Conservation (phyloP, 768 basidiomycete species). For the Psilocybe tampanensis region DNA sequence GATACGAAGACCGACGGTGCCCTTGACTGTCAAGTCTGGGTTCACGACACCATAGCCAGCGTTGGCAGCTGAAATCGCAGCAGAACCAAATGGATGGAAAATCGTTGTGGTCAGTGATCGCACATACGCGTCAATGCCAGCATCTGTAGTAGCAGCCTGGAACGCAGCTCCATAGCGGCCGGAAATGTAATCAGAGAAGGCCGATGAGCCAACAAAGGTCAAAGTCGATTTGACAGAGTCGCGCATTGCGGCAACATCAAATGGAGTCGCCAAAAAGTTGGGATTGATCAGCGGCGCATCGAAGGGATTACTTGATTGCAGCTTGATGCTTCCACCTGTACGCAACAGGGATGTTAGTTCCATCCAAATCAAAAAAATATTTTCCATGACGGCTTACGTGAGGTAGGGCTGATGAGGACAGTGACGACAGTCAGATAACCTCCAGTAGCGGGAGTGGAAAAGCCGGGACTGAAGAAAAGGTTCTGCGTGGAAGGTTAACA, state of each 20-base stretch:
- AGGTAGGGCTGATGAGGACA: slow-evolving; percentile 25
- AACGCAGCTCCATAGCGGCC: slow-evolving; percentile 11
- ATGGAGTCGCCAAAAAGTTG: slow-evolving; percentile 37
- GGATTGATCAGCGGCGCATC: slow-evolving; percentile 49
- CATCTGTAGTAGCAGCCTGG: slow-evolving; percentile 25
- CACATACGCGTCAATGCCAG: slow-evolving; percentile 24
- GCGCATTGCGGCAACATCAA: slow-evolving; percentile 29
- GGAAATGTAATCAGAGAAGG: slow-evolving; percentile 28
- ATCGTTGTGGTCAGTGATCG: slow-evolving; percentile 18
- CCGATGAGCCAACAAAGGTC: slow-evolving; percentile 25
- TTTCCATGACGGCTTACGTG: slow-evolving; percentile 22
- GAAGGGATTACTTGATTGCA: slow-evolving; percentile 46
- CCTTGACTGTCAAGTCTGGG: slow-evolving; percentile 35
- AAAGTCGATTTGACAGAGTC: slow-evolving; percentile 22
- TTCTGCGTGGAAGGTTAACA: neutral
- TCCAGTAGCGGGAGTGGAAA: slow-evolving; percentile 18
- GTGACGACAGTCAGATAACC: slow-evolving; percentile 23
- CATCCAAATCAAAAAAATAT: too few relatives aligned
- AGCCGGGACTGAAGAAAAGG: slow-evolving; percentile 1
- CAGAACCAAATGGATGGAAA: slow-evolving; percentile 33
- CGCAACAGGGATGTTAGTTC: neutral
- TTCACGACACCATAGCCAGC: slow-evolving; percentile 32
- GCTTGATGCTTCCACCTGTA: slow-evolving; percentile 31
- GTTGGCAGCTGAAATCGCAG: slow-evolving; percentile 27
- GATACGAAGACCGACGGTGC: slow-evolving; percentile 31